phyloP scores from a whole-genome alignment of 2,329 filamentous ascomycete species.

The Fusarium sp. region DNA sequence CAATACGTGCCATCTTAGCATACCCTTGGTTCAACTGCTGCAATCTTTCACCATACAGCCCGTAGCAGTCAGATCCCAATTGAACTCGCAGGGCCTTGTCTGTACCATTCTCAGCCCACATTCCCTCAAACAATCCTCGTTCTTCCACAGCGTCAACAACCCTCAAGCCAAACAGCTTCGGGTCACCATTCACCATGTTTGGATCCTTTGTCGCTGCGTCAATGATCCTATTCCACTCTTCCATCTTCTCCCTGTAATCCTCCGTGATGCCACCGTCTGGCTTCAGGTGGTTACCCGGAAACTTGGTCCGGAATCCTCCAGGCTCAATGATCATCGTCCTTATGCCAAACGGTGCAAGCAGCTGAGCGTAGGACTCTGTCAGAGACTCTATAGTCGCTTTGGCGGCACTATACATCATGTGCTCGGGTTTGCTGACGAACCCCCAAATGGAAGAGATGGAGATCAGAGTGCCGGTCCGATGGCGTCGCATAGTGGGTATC shows the following conservation, averaged over 20 bases:
- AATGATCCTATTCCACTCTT: constrained; percentile 6
- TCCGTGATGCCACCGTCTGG: constrained; percentile 1
- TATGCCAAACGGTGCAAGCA: constrained; percentile 8
- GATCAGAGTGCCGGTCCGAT: not conserved
- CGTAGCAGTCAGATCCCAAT: constrained; percentile 11
- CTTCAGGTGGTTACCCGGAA: constrained; percentile 1
- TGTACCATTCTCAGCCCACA: not conserved
- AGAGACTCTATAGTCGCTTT: constrained; percentile 7
- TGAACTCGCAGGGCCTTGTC: not conserved
- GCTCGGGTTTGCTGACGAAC: constrained; percentile 7
- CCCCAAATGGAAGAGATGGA: constrained; percentile 13
- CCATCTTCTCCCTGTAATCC: not conserved
- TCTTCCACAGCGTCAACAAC: not conserved
- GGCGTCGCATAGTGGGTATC: constrained; percentile 2
- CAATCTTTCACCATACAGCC: not conserved
- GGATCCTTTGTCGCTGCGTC: not conserved
- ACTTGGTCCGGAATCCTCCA: constrained; percentile 12
- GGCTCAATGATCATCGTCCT: constrained; percentile 17
- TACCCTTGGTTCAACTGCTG: not conserved
- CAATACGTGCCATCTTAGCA: not conserved
- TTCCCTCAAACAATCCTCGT: not conserved
- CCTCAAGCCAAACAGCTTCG: constrained; percentile 2
- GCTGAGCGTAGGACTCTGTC: constrained; percentile 12
- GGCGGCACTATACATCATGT: constrained; percentile 17
- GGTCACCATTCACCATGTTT: constrained; percentile 8